phyloP scores from a whole-genome alignment of 2,329 filamentous ascomycete genomes.

The Aspergillus pseudotamarii region DNA sequence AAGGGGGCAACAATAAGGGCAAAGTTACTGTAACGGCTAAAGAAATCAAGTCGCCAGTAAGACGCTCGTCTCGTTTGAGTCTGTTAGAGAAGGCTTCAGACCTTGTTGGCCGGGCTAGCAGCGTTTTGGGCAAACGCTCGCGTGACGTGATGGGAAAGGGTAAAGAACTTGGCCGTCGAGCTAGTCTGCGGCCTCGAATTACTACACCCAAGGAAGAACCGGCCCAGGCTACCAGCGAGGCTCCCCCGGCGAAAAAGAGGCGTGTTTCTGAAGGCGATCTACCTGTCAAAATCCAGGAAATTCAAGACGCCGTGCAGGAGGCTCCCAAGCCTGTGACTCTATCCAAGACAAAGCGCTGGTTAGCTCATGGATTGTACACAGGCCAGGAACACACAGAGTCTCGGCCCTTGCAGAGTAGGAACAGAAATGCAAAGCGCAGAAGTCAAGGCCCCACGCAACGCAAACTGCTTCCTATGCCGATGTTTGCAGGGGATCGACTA shows the following conservation, averaged over 20 bases:
- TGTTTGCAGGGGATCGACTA: slow-evolving; percentile 73
- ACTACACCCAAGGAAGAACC: slow-evolving; percentile 29
- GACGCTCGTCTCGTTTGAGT: slow-evolving; percentile 49
- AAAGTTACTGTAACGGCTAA: slow-evolving; percentile 27
- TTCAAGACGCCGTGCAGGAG: slow-evolving; percentile 26
- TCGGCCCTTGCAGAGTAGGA: slow-evolving; percentile 53
- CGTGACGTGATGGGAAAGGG: slow-evolving; percentile 57
- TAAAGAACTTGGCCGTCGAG: slow-evolving; percentile 59
- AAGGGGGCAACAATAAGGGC: slow-evolving; percentile 27
- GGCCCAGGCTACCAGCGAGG: slow-evolving; percentile 24
- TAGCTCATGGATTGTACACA: slow-evolving; percentile 81
- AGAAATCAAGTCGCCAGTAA: slow-evolving; percentile 33
- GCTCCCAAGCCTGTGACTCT: slow-evolving; percentile 25
- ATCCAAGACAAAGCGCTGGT: slow-evolving; percentile 69
- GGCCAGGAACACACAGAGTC: slow-evolving; percentile 67
- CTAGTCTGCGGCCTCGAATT: slow-evolving; percentile 59
- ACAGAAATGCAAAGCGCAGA: slow-evolving; percentile 40
- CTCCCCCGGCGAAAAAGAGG: slow-evolving; percentile 43
- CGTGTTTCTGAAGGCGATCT: slow-evolving; percentile 44
- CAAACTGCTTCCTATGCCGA: slow-evolving; percentile 69
- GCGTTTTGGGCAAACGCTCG: slow-evolving; percentile 63
- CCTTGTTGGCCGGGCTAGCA: slow-evolving; percentile 51
- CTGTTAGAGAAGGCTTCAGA: slow-evolving; percentile 48
- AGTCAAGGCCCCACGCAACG: slow-evolving; percentile 31
- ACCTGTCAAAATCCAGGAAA: slow-evolving; percentile 23